Evolutionary conservation across 306 rosid species (phyloP).

Genomic region (Adenanthera pavonina): DNA sequence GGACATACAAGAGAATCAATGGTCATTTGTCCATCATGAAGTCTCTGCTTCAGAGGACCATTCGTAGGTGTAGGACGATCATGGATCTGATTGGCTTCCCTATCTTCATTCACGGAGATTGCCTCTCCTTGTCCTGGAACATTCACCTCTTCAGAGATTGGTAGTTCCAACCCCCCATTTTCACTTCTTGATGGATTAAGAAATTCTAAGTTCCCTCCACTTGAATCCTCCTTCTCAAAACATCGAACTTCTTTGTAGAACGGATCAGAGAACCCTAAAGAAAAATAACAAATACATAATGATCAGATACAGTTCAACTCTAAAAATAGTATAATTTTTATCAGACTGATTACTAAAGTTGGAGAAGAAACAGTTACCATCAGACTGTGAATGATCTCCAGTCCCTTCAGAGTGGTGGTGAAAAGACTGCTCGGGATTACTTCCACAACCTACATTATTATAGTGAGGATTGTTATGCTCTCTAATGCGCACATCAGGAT

Average conservation of each 20-base stretch:
- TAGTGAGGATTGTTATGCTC: constrained; percentile 70
- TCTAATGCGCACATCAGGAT: constrained; percentile 43
- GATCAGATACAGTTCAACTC: constrained; percentile 12
- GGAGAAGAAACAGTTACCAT: constrained; percentile 51
- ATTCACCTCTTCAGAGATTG: constrained; percentile 43
- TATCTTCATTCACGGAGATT: constrained; percentile 51
- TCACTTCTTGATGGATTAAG: constrained; percentile 42
- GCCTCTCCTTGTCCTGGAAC: constrained; percentile 54
- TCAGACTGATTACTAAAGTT: constrained; percentile 34
- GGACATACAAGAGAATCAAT: constrained; percentile 51
- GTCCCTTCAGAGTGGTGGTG: constrained; percentile 23
- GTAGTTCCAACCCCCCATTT: constrained; percentile 44
- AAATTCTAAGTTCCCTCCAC: constrained; percentile 49
- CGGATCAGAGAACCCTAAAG: constrained; percentile 57
- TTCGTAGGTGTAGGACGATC: constrained; percentile 52
- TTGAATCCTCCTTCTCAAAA: constrained; percentile 71
- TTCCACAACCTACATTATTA: constrained; percentile 52
- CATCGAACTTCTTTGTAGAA: constrained; percentile 87
- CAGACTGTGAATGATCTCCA: constrained; percentile 43
- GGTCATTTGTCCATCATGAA: constrained; percentile 48
- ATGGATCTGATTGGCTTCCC: constrained; percentile 52
- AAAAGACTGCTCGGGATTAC: constrained; percentile 41
- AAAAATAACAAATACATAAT: constrained; percentile 29
- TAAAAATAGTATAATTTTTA: constrained; percentile 37
- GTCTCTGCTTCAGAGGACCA: constrained; percentile 50